These are phyloP conservation scores for Aspergillus egyptiacus DNA, from an alignment of 495 filamentous ascomycete species.

Conservation along the genomic window DNA sequence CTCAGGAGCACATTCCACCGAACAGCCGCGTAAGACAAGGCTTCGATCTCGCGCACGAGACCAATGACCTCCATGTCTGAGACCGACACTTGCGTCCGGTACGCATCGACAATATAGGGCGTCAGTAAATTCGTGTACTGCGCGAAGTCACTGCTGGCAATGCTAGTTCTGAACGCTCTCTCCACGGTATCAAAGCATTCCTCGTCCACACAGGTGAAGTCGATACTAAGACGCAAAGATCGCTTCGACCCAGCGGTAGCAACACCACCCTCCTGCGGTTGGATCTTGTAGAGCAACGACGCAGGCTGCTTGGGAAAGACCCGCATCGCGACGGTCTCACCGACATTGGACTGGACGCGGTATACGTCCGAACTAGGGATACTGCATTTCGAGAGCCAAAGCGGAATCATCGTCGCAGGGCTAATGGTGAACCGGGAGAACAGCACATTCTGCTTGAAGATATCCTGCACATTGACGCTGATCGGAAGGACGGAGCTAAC, in stretches of 20 bases:
- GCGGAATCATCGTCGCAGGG: slow-evolving; percentile 64
- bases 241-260: slow-evolving; percentile 35
- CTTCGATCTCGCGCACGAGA: slow-evolving; percentile 39
- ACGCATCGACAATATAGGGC: slow-evolving; percentile 44
- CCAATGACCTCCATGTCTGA: slow-evolving; percentile 53
- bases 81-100: slow-evolving; percentile 47
- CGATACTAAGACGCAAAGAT: slow-evolving; percentile 61
- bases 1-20: slow-evolving; percentile 40
- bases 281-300: slow-evolving; percentile 76
- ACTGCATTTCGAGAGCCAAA: slow-evolving; percentile 64
- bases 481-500: slow-evolving; percentile 71
- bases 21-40: slow-evolving; percentile 32
- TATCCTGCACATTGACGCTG: slow-evolving; percentile 93
- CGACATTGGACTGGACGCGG: slow-evolving; percentile 54
- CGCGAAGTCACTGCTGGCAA: slow-evolving; percentile 39
- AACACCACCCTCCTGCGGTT: slow-evolving; percentile 22
- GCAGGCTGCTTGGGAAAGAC: slow-evolving; percentile 80
- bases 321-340: slow-evolving; percentile 48
- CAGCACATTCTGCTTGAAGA: slow-evolving; percentile 76
- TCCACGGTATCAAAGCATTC: slow-evolving; percentile 42
- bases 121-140: slow-evolving; percentile 44
- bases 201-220: slow-evolving; percentile 75
- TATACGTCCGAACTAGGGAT: slow-evolving; percentile 66
- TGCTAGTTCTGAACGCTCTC: slow-evolving; percentile 34
- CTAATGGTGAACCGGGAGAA: slow-evolving; percentile 88